phyloP scores from a whole-genome alignment of 345 rosid genomes.

The Dimocarpus longan region DNA sequence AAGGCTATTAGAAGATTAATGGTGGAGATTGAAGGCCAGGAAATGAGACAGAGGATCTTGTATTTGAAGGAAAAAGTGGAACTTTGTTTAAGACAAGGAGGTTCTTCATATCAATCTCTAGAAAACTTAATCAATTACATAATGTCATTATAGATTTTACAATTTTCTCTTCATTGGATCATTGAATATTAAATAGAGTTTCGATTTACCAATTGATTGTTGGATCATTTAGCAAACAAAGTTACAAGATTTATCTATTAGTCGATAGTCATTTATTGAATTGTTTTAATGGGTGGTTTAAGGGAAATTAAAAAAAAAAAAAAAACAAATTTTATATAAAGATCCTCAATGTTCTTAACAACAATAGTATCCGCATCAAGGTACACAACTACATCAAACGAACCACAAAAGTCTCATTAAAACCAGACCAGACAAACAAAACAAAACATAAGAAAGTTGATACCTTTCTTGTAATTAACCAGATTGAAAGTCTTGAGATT shows the following conservation, averaged over 20 bases:
- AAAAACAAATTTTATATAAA: too few relatives aligned
- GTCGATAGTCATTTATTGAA: too few relatives aligned
- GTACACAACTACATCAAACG: conserved; percentile 68
- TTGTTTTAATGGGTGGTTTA: too few relatives aligned
- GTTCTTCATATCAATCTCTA: conserved; percentile 24
- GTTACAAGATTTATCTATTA: too few relatives aligned
- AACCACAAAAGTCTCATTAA: background rate
- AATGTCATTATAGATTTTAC: conserved; percentile 9
- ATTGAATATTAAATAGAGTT: too few relatives aligned
- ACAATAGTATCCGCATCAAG: conserved; percentile 98
- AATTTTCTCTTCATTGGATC: background rate
- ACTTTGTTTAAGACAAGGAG: conserved; percentile 20
- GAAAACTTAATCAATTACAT: conserved; percentile 22
- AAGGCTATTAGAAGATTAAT: conserved; percentile 25
- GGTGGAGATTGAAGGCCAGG: conserved; percentile 31
- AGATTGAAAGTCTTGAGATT: conserved; percentile 91
- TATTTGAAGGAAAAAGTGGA: conserved; percentile 25
- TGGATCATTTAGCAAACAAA: too few relatives aligned
- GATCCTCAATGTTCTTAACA: conserved; percentile 85
- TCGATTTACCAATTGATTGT: too few relatives aligned
- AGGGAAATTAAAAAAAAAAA: too few relatives aligned
- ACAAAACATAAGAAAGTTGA: background rate
- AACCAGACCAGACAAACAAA: background rate
- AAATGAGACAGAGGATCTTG: conserved; percentile 28
- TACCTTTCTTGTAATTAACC: conserved; percentile 88